phyloP scores from a whole-genome alignment of 805 yeast species.

The Metschnikowia henanensis region DNA sequence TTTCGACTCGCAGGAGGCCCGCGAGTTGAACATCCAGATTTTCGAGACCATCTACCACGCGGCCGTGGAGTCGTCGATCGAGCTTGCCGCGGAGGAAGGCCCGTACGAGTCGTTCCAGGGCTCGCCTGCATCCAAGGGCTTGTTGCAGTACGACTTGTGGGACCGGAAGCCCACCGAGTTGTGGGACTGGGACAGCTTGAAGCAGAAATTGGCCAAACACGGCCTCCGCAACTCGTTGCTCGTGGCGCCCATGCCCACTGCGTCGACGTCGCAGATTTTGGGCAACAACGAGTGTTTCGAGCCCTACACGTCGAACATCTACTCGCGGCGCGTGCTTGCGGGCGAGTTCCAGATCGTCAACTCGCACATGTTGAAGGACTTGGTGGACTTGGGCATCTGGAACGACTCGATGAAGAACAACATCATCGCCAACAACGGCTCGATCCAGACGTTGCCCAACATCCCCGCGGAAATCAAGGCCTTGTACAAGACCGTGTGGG shows the following conservation, averaged over 20 bases:
- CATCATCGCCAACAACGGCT: conserved; percentile 57
- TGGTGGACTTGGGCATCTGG: conserved; percentile 60
- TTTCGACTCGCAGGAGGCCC: conserved; percentile 57
- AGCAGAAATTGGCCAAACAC: conserved; percentile 45
- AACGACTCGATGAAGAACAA: conserved; percentile 55
- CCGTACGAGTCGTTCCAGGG: conserved; percentile 51
- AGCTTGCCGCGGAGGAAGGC: conserved; percentile 53
- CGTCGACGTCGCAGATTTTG: conserved; percentile 63
- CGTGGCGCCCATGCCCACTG: conserved; percentile 68
- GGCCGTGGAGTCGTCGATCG: conserved; percentile 56
- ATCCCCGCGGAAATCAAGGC: conserved; percentile 55
- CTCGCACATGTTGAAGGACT: conserved; percentile 56
- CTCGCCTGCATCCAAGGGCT: conserved; percentile 59
- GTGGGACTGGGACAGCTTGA: conserved; percentile 60
- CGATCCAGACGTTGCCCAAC: conserved; percentile 54
- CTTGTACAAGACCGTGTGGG: conserved; percentile 62
- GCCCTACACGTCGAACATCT: conserved; percentile 62
- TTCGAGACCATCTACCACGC: conserved; percentile 64
- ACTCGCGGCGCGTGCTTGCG: conserved; percentile 61
- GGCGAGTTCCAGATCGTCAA: conserved; percentile 67
- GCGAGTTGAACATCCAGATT: conserved; percentile 55
- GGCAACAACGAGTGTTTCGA: conserved; percentile 65
- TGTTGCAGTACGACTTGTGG: conserved; percentile 60
- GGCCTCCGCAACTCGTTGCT: conserved; percentile 60
- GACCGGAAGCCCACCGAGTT: conserved; percentile 56